Base-by-base conservation (phyloP, 2,329 filamentous ascomycete species). In the Sphaerulina populicola region DNA sequence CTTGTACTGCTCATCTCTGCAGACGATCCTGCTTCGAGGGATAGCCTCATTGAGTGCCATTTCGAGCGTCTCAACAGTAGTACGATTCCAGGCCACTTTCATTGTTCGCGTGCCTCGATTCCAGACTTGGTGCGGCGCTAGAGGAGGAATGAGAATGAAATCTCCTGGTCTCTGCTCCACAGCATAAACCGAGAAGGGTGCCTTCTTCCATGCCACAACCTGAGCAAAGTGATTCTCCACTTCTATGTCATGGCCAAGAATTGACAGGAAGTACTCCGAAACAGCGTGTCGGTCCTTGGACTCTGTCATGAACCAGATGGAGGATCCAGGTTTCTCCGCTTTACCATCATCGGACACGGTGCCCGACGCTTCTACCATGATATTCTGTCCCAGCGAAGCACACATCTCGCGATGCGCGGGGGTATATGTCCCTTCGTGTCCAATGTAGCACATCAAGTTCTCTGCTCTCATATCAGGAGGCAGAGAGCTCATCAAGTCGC, bases 261-360 rank as follows among this genome's bases (percentile, higher is more conserved):
- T 86, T 1, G 89, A 94, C 44, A 94, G 73, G 74, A 94, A 98
- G 67, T 95, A 97, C 64, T 97, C 91, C 0, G 89, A 84, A 2
- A 97, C 89, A 3, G 91, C 77, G 55, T 90, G 84, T 1, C 93
- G 83, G 63, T 98, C 93, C 62, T 93, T 94, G 33, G 83, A 89
- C 67, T 96, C 89, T 0, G 93, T 97, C 93, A 98, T 97, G 66
- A 97, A 95, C 93, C 93, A 98, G 35, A 98, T 80, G 0, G 93
- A 96, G 49, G 87, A 94, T 1, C 93, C 93, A 1, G 85, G 80
- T 57, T 82, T 86, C 40, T 80, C 80, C 0, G 70, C 70, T 64
- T 93, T 87, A 4, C 85, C 87, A 45, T 85, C 76, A 49, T 83
- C 79, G 14, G 79, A 73, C 2, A 80, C 73, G 1, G 73, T 74